Base-by-base conservation (phyloP, 192 early-diverging fungal genomes). In the Coemansia sp. region DNA sequence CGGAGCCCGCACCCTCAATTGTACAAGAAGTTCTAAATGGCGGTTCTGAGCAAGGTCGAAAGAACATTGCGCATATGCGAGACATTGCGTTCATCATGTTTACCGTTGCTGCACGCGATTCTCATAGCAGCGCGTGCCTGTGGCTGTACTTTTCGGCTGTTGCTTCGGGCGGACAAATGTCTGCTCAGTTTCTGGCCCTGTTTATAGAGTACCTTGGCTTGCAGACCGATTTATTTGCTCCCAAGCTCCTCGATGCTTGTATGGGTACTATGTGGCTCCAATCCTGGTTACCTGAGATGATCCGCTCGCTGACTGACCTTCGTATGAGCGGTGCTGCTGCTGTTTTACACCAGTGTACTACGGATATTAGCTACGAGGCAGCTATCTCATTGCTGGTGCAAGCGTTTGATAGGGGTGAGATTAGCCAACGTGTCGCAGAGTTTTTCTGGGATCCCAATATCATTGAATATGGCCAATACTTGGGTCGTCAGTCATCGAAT, bases 401-500 rank as follows among this genome's bases (percentile, higher is more conserved):
- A 59, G 80, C 80, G 33, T 82, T 77, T 60, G 79, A 71, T 43
- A 62, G 20, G 38, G 51, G 44, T 27, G 75, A 74, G 40, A 74
- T 75, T 22, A 63, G 72, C 38, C 55, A 66, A 42, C 52, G 61
- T 9, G 63, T 78, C 1, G 73, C 76, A 2, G 63, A n/a, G 42
- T 78, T 75, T 42, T 72, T 83, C 54, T 83, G 80, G 80, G 80
- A 83, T 52, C 40, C 76, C 2, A 72, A 75, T 31, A 73, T 83
- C 11, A 70, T 78, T 42, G 80, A 83, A 76, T 83, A 78, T 54
- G 76, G 67, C 3, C 70, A 78, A 70, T 75, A 78, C 31, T 31
- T 84, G 62, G 71, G 64, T 51, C 54, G 68, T 12, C 64, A 55
- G 22, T 60, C 40, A 4, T 61, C 34, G 33, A 43, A 57, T 11